Base-by-base conservation (phyloP, 2,329 filamentous ascomycete genomes). In the Diaporthe aspalathi region DNA sequence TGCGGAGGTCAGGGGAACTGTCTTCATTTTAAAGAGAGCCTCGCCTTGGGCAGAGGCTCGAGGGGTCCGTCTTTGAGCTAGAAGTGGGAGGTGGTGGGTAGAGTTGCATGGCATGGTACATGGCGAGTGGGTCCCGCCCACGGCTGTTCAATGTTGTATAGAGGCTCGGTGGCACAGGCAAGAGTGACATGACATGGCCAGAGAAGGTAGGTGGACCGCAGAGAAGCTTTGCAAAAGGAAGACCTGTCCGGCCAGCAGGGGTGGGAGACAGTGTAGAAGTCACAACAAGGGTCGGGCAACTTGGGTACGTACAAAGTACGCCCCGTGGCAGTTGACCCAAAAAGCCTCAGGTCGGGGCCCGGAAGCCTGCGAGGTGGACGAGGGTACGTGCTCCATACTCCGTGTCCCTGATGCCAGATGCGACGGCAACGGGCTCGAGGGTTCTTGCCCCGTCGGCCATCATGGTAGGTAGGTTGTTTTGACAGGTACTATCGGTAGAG, bases 1-100 rank as follows among this genome's bases (percentile, higher is more conserved):
- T 70, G 43, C 53, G 35, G 20, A 66, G 62, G 69, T 60, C 62
- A 67, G 68, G 68, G 57, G 69, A 67, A 38, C 52, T 17, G 40
- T 43, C 40, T 50, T 47, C 49, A 56, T 67, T 65, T 70, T 67
- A 70, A 57, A 57, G 52, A 70, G 60, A 70, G 69, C 62, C 62
- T 70, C 52, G 52, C 50, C 69, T 24, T 57, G 29, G 54, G 54
- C 38, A 47, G 54, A 69, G 40, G 52, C 66, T 69, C 67, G 68
- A 70, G 69, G 57, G 69, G 67, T 52, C 53, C n/a, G 17, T 68
- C 60, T 67, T 70, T 70, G 69, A 57, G 62, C 68, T 49, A 54
- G 35, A 40, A 32, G 29, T 52, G 67, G 22, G 54, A 53, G 47
- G 17, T 57, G 66, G 63, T 57, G 66, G 66, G 66, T 27, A 56